Base-by-base conservation (phyloP, 192 early-diverging fungal species). In the Coemansia sp. region DNA sequence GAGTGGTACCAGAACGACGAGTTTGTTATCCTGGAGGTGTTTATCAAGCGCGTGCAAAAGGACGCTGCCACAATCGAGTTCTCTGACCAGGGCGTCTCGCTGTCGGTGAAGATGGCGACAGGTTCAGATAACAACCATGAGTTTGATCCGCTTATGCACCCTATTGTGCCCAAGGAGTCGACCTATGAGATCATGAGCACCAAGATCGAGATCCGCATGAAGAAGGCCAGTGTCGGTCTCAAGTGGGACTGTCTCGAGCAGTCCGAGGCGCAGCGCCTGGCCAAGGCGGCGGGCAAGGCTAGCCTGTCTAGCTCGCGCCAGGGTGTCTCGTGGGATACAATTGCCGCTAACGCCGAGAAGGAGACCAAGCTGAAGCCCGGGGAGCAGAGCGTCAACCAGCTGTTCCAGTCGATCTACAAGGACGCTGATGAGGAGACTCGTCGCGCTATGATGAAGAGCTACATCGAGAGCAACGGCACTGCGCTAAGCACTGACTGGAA, bases 1-100 rank as follows among this genome's bases (percentile, higher is more conserved):
- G 96, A 98, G 81, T 98, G 95, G 96, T 97, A 92, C 81, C 97
- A 99, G 76, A 99, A 90, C 67, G 97, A 98, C 62, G 70, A 82
- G 24, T 88, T 77, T 77, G 90, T 99, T 33, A 95, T 89, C 11
- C 73, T 99, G 38, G 86, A 90, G 42, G 84, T 99, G 40, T 97
- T 98, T 70, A 89, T 95, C 80, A 97, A 95, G 85, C 91, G 92
- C 20, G 79, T 91, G 34, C 88, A 89, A 65, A 76, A 86, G 62
- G 93, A 93, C 3, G 70, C 88, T 0, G 87, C 91, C 1, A 68
- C 84, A 28, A 66, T 98, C 69, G 85, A 86, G 56, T 87, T 95
- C 65, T 67, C 79, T 0, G 73, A 83, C 1, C 83, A 74, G 10
- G 69, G 89, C 3, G 84, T 89, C 77, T 93, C 93, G 1, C 85